phyloP scores from a whole-genome alignment of 306 rosid genomes.

The Inga oerstediana region DNA sequence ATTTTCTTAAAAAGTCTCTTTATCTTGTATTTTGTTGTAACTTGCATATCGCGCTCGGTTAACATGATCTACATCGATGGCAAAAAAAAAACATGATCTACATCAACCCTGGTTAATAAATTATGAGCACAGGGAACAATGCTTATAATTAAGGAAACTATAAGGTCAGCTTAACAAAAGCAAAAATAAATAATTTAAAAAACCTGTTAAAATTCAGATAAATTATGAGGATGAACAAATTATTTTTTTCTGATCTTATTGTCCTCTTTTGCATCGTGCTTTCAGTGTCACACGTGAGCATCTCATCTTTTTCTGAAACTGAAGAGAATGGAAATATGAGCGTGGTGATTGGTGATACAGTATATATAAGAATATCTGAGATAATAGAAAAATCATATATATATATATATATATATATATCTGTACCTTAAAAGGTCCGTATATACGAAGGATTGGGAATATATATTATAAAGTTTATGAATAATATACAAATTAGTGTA shows the following conservation, averaged over 20 bases:
- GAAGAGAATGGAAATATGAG: neutral
- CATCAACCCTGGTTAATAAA: no score
- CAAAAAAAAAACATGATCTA: no score
- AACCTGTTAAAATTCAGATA: neutral
- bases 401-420: no score
- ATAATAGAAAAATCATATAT: neutral
- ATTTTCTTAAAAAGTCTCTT: no score
- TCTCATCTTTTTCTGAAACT: neutral
- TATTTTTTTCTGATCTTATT: neutral
- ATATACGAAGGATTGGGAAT: neutral
- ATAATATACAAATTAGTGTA: neutral
- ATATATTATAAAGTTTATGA: neutral
- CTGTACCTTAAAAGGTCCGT: no score
- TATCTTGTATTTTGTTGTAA: neutral
- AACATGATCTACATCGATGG: no score
- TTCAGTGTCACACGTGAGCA: neutral
- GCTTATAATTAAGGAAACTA: neutral
- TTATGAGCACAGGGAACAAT: neutral
- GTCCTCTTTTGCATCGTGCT: neutral
- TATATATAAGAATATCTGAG: neutral
- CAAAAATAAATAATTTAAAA: no score
- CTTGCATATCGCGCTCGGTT: no score
- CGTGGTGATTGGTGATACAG: neutral
- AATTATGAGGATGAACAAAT: neutral
- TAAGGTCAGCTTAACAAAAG: neutral